Evolutionary conservation across 2,329 filamentous ascomycete genomes (phyloP), one percentile per base, ranked within the genome.

Genomic region (Hypoxylon sp.): DNA sequence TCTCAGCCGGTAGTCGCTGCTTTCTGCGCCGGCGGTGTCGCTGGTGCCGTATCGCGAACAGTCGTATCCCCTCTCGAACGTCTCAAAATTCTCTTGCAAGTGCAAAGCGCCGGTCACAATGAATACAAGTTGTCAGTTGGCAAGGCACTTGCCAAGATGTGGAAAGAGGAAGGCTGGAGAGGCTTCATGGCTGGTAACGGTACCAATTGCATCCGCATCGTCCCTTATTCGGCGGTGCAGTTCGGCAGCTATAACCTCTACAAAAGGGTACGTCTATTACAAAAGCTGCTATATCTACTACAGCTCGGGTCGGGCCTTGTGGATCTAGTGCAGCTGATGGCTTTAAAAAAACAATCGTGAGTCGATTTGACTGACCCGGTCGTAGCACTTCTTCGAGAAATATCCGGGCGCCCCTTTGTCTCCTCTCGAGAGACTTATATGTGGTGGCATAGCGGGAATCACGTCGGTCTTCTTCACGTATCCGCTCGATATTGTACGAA

Each of bases 201-300:
- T 70, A 98, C 94, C 67, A 99, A 99, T 80, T 99, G 96, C 85
- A 93, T 99, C 75, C 93, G 96, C 68, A 99, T 99, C 73, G 93
- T 99, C 57, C 96, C 96, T 3, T 99, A 99, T 80, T 98, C 95
- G 53, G 96, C 96, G 10, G 96, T 98, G 43, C 96, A 99, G 78
- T 99, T 99, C 80, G 95, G 95, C 73, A 97, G 94, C 78, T 99
- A 98, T 84, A 98, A 97, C 79, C 89, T 98, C 73, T 99, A 99
- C 82, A 98, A 97, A 81, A 88, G 90, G 82, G 94, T 97, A 83
- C 79, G 90, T 82, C 32, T 13, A 4, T n/a, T 30, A 10, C 23
- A 11, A 25, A 23, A 28, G 17, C 23, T 58, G 14, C n/a, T 17
- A 5, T 25, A 32, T 21, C 28, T 43, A n/a, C 17, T 45, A 17